A percentile compares a stretch with the other conserved stretches of the same genome.
These are phyloP conservation scores for Botrytis paeoniae DNA, from an alignment of 2,329 filamentous ascomycete genomes.

Conservation along the genomic window DNA sequence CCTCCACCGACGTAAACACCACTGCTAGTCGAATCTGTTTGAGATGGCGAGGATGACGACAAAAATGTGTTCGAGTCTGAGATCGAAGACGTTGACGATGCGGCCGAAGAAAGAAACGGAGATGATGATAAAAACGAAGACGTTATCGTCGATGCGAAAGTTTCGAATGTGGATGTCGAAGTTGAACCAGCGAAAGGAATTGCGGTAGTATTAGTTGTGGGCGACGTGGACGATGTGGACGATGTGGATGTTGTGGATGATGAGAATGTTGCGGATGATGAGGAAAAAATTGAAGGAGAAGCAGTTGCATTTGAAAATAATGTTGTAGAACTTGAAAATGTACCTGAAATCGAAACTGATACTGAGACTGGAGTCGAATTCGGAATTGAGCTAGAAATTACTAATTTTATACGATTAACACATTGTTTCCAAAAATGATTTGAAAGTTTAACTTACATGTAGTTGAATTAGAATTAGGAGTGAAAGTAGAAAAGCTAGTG, in stretches of 20 bases:
- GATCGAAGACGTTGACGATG: conserved; percentile 16
- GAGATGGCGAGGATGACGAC: conserved; percentile 4
- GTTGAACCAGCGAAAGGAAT: conserved; percentile 7
- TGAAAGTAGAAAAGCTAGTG: conserved; percentile 32
- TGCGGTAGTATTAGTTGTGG: conserved; percentile 17
- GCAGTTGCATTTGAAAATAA: conserved; percentile 15
- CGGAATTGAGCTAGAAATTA: conserved; percentile 34
- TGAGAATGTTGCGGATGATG: conserved; percentile 21
- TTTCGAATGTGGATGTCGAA: conserved; percentile 22
- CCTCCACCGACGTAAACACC: conserved; percentile 22
- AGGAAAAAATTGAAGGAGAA: conserved; percentile 21
- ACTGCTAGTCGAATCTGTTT: conserved; percentile 19
- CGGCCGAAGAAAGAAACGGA: conserved; percentile 16
- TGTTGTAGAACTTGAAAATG: conserved; percentile 25
- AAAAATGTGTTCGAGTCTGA: conserved; percentile 14
- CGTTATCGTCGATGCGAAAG: conserved; percentile 17
- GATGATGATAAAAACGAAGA: conserved; percentile 15
- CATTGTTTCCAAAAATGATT: conserved; percentile 10
- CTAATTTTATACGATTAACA: conserved; percentile 26
- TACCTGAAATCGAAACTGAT: conserved; percentile 20
- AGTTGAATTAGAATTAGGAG: conserved; percentile 35
- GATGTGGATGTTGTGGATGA: conserved; percentile 18
- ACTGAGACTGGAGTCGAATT: conserved; percentile 11
- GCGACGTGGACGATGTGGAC: conserved; percentile 18
- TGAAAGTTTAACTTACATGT: conserved; percentile 30